phyloP scores from a whole-genome alignment of 1,284 basidiomycete genomes.

The Marasmius sp. region DNA sequence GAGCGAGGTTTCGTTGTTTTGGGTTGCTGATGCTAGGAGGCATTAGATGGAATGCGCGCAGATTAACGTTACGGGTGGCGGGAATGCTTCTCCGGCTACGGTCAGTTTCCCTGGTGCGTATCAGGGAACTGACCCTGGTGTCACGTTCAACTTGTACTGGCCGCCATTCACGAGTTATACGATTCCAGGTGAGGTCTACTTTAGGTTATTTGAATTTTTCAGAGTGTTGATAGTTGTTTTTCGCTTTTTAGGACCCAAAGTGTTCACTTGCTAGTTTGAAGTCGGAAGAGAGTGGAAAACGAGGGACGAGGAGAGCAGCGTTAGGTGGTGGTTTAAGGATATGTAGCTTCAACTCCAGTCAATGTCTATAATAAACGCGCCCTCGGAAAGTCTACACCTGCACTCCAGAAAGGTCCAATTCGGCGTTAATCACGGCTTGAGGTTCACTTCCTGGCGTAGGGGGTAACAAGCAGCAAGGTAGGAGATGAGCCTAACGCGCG shows the following conservation, averaged over 20 bases:
- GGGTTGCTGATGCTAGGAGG: no score
- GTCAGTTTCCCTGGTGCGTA: slow-evolving; percentile 55
- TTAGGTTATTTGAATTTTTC: background rate
- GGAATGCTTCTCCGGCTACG: slow-evolving; percentile 39
- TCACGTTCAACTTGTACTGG: slow-evolving; percentile 40
- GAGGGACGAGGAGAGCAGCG: no score
- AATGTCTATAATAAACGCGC: no score
- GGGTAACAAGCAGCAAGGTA: no score
- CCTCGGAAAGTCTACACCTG: no score
- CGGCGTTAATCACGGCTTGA: no score
- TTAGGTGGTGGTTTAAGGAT: no score
- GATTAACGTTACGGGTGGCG: slow-evolving; percentile 44
- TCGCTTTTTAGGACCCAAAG: background rate
- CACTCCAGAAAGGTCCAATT: no score
- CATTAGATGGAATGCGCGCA: slow-evolving; percentile 38
- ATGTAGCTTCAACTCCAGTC: no score
- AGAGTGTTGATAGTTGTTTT: background rate
- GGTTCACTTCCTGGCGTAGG: no score
- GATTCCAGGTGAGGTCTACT: slow-evolving; percentile 31
- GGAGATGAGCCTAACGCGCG: no score
- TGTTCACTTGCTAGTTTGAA: background rate
- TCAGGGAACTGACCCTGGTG: slow-evolving; percentile 40
- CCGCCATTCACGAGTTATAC: slow-evolving; percentile 33
- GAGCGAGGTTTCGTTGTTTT: background rate
- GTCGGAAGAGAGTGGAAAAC: no score